phyloP scores from a whole-genome alignment of 805 yeast species.

The Brettanomyces anomalus region DNA sequence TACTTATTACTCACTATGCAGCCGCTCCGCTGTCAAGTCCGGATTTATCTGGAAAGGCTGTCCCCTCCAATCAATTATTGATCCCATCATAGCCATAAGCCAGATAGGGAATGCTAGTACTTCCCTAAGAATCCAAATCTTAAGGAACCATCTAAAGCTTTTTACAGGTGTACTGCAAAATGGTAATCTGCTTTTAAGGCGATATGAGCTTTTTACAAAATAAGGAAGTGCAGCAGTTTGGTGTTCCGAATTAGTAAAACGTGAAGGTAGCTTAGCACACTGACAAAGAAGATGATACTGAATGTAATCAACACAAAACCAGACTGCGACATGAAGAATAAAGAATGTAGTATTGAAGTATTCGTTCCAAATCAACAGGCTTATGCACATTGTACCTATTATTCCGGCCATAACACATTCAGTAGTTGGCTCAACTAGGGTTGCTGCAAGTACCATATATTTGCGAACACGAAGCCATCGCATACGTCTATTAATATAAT shows the following conservation, averaged over 20 bases:
- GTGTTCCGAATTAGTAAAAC: background rate
- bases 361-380: slow-evolving; percentile 30
- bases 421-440: slow-evolving; percentile 79
- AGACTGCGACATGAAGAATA: slow-evolving; percentile 43
- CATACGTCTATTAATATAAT: slow-evolving; percentile 59
- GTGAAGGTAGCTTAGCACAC: slow-evolving; percentile 7
- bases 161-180: slow-evolving; percentile 2
- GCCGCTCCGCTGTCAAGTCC: slow-evolving; percentile 62
- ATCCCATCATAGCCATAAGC: slow-evolving; percentile 72
- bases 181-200: background rate
- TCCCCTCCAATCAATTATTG: slow-evolving; percentile 71
- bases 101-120: slow-evolving; percentile 74
- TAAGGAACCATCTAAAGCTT: slow-evolving; percentile 17
- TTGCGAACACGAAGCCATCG: slow-evolving; percentile 84
- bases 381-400: slow-evolving; percentile 54
- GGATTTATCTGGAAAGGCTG: slow-evolving; percentile 62
- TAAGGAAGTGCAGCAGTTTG: no score
- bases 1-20: background rate
- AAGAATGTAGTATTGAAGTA: slow-evolving; percentile 31
- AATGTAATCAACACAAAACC: slow-evolving; percentile 57
- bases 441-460: slow-evolving; percentile 81
- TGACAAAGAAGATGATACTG: slow-evolving; percentile 43
- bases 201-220: no score
- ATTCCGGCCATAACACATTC: slow-evolving; percentile 63
- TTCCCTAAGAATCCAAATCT: slow-evolving; percentile 64